These are phyloP conservation scores for Fragilariopsis cylindrus DNA, from an alignment of 108 stramenopile genomes.

Conservation along the genomic window DNA sequence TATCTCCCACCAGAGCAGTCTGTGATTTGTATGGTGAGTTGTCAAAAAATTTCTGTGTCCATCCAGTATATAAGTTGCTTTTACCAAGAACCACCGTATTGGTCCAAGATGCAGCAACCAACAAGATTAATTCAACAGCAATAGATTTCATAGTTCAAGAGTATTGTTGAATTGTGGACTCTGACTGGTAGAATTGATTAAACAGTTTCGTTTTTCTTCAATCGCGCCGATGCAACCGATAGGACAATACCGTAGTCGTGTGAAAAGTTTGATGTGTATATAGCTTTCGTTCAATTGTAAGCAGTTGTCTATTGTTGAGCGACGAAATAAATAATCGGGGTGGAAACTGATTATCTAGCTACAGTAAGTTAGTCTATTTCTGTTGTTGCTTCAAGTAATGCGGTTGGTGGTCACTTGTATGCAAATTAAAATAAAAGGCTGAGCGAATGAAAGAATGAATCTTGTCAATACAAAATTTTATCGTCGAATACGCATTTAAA, in stretches of 20 bases:
- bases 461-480: neutral
- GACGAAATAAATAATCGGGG: no score
- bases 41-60: conserved; percentile 11
- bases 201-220: neutral
- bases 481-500: no score
- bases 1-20: conserved; percentile 7
- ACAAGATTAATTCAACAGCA: neutral
- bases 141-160: neutral
- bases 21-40: neutral
- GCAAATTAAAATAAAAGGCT: neutral
- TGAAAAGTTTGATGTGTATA: neutral
- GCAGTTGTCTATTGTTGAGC: neutral
- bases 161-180: neutral
- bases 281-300: neutral
- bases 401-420: no score
- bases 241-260: neutral
- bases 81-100: neutral
- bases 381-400: no score
- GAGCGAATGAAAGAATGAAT: neutral
- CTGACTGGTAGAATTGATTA: neutral
- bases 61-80: conserved; percentile 11
- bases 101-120: neutral
- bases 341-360: no score
- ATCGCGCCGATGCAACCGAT: neutral
- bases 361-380: no score